Evolutionary conservation across 345 rosid genomes (phyloP).

Genomic region (Cardiospermum halicacabum): DNA sequence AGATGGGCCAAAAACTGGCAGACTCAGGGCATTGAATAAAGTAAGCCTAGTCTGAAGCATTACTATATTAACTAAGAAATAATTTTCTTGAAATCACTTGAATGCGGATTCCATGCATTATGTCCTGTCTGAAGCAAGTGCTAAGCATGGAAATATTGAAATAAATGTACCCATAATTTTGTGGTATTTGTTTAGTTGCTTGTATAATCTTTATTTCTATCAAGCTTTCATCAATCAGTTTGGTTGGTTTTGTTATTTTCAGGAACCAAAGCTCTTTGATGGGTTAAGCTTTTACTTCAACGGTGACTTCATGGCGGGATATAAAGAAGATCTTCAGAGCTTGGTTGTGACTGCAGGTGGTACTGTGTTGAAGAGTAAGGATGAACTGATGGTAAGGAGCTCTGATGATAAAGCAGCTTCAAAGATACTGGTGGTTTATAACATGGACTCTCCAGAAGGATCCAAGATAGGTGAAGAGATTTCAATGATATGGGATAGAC

Average conservation of each 20-base stretch:
- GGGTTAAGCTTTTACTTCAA: slow-evolving; percentile 53
- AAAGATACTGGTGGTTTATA: slow-evolving; percentile 51
- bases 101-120: neutral
- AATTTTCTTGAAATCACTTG: neutral
- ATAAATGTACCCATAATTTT: no score
- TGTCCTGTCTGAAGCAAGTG: neutral
- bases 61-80: no score
- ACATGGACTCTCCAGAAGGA: slow-evolving; percentile 56
- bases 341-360: slow-evolving; percentile 67
- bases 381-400: slow-evolving; percentile 26
- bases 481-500: slow-evolving; percentile 60
- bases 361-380: slow-evolving; percentile 37
- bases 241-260: slow-evolving; percentile 14
- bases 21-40: slow-evolving; percentile 50
- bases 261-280: slow-evolving; percentile 72
- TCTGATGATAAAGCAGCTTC: slow-evolving; percentile 12
- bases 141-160: no score
- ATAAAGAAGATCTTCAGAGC: slow-evolving; percentile 60
- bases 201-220: neutral
- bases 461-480: slow-evolving; percentile 65
- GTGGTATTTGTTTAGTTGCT: neutral
- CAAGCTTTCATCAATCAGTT: neutral
- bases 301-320: slow-evolving; percentile 55
- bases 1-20: slow-evolving; percentile 68
- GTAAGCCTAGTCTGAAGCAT: slow-evolving; percentile 44